phyloP scores from a whole-genome alignment of 768 basidiomycete species.

The Rubroboletus satanas region DNA sequence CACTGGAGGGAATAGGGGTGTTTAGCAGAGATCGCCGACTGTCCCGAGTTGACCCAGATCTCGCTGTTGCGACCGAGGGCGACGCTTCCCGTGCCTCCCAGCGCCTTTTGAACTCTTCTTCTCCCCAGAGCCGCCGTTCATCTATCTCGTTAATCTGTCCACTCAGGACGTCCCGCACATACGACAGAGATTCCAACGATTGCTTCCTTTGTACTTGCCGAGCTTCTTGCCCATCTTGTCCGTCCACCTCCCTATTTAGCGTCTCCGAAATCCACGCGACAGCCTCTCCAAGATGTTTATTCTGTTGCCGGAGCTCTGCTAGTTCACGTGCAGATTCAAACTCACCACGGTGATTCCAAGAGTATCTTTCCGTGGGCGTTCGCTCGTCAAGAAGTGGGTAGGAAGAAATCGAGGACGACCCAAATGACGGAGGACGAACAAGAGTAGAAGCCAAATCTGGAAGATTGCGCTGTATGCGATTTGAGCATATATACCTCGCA shows the following conservation, averaged over 20 bases:
- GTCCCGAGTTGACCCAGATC: slow-evolving; percentile 14
- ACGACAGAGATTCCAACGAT: slow-evolving; percentile 71
- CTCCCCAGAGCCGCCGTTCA: slow-evolving; percentile 61
- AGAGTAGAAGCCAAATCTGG: slow-evolving; percentile 77
- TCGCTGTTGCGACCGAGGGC: slow-evolving; percentile 22
- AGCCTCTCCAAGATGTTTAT: slow-evolving; percentile 64
- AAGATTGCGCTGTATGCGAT: slow-evolving; percentile 62
- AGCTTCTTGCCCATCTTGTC: slow-evolving; percentile 34
- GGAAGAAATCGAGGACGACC: slow-evolving; percentile 38
- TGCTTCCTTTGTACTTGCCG: slow-evolving; percentile 47
- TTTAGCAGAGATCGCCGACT: slow-evolving; percentile 14
- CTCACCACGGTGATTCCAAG: slow-evolving; percentile 68
- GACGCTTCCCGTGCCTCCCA: slow-evolving; percentile 28
- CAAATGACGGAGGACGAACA: slow-evolving; percentile 46
- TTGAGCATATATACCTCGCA: slow-evolving; percentile 3
- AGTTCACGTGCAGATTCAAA: slow-evolving; percentile 69
- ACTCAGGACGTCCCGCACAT: slow-evolving; percentile 71
- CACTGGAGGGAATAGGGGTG: slow-evolving; percentile 12
- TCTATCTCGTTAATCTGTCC: slow-evolving; percentile 54
- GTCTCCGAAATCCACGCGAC: slow-evolving; percentile 73
- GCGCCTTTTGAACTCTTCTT: slow-evolving; percentile 42
- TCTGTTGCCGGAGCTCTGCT: slow-evolving; percentile 47
- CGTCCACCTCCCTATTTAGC: slow-evolving; percentile 51
- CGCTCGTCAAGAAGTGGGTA: slow-evolving; percentile 66
- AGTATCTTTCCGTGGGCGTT: slow-evolving; percentile 51